Percentiles rank a stretch among this genome's conserved stretches.
Evolutionary conservation across 1,139 yeast genomes (phyloP).

Genomic region (Pichia sp.): DNA sequence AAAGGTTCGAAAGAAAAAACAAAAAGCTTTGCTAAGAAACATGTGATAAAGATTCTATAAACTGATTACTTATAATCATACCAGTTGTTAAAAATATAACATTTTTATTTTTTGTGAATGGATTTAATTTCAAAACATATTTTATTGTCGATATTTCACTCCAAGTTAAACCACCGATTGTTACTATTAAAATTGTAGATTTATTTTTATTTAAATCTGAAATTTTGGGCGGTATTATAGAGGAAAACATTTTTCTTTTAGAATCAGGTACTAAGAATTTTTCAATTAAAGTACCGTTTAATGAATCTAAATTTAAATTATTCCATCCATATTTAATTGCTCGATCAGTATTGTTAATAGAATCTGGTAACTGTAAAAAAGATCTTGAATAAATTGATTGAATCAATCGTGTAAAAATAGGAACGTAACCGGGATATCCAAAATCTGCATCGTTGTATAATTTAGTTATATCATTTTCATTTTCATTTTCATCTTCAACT

Average conservation of each 20-base stretch:
- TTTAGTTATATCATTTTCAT: not conserved
- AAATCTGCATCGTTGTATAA: slow-evolving; percentile 38
- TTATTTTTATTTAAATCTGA: slow-evolving; percentile 27
- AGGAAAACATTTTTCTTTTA: slow-evolving; percentile 25
- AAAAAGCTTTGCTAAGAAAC: not conserved
- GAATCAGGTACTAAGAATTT: slow-evolving; percentile 28
- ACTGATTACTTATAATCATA: slow-evolving; percentile 42
- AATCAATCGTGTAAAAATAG: slow-evolving; percentile 42
- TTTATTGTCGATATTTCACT: slow-evolving; percentile 67
- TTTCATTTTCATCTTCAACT: not conserved
- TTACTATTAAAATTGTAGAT: slow-evolving; percentile 44
- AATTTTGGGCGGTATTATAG: slow-evolving; percentile 24
- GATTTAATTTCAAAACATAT: slow-evolving; percentile 41
- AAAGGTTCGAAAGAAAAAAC: not conserved
- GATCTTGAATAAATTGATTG: slow-evolving; percentile 46
- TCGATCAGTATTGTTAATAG: not conserved
- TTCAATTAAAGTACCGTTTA: slow-evolving; percentile 24
- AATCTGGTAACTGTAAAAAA: slow-evolving; percentile 18
- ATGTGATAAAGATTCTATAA: slow-evolving; percentile 27
- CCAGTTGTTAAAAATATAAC: slow-evolving; percentile 52
- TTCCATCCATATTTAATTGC: slow-evolving; percentile 29
- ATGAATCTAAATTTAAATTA: slow-evolving; percentile 23
- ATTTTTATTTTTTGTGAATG: slow-evolving; percentile 35
- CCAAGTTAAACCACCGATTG: slow-evolving; percentile 76
- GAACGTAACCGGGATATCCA: slow-evolving; percentile 49